phyloP scores from a whole-genome alignment of 495 filamentous ascomycete genomes.

The Schizothecium vesticola region DNA sequence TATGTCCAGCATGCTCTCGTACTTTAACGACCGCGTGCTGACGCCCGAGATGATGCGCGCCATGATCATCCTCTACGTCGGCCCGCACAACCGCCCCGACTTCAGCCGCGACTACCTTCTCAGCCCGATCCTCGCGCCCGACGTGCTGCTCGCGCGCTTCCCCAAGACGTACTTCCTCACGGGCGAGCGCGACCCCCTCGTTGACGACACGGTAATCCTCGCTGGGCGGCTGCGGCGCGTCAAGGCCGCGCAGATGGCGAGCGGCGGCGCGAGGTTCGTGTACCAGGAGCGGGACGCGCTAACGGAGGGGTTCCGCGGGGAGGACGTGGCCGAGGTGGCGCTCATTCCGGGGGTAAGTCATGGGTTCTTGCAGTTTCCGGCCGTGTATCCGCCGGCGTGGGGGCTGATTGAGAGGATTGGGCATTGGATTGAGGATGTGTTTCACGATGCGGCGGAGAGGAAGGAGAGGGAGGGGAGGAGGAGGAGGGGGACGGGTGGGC shows the following conservation, averaged over 20 bases:
- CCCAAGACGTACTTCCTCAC: conserved; percentile 92
- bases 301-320: conserved; percentile 58
- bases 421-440: conserved; percentile 70
- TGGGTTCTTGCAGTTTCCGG: conserved; percentile 87
- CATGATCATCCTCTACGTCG: conserved; percentile 98
- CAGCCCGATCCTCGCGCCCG: conserved; percentile 83
- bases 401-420: conserved; percentile 69
- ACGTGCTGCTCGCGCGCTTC: conserved; percentile 71
- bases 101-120: conserved; percentile 88
- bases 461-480: conserved; percentile 19
- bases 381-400: conserved; percentile 81
- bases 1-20: conserved; percentile 93
- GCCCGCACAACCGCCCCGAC: conserved; percentile 85
- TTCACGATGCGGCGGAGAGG: conserved; percentile 43
- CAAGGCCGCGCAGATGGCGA: conserved; percentile 56
- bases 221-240: conserved; percentile 79
- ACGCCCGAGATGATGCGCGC: conserved; percentile 98
- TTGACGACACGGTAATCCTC: conserved; percentile 95
- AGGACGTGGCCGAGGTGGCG: conserved; percentile 71
- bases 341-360: conserved; percentile 85
- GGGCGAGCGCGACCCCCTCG: conserved; percentile 89
- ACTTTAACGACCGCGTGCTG: conserved; percentile 92
- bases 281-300: conserved; percentile 26
- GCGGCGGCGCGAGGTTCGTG: conserved; percentile 22
- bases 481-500: conserved; percentile 19